Conservation (phyloP, 371 early-diverging fungal species). For the Saksenaea oblongispora region DNA sequence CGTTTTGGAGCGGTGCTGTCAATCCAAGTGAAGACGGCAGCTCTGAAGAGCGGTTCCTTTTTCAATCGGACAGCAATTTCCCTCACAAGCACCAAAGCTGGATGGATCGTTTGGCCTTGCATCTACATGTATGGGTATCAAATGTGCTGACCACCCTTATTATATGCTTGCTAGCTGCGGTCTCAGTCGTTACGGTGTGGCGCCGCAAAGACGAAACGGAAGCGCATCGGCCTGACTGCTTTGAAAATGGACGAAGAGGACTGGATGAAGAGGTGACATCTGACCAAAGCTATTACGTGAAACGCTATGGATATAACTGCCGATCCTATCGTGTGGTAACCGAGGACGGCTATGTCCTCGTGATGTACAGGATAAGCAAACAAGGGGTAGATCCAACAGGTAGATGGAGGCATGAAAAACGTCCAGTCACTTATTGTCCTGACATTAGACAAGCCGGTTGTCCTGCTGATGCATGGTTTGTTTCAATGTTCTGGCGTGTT, state of each 20-base stretch:
- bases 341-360: conserved; percentile 48
- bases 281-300: conserved; percentile 37
- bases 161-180: not conserved
- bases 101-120: not conserved
- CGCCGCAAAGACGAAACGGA: not conserved
- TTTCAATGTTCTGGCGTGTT: conserved; percentile 64
- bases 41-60: not conserved
- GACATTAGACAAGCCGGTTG: conserved; percentile 31
- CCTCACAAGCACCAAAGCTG: too few species aligned
- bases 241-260: not conserved
- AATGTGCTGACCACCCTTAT: not conserved
- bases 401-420: not conserved
- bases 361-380: conserved; percentile 37
- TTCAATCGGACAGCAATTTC: not conserved
- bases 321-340: conserved; percentile 37
- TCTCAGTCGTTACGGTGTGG: not conserved
- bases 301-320: conserved; percentile 42
- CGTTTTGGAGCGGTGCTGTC: not conserved
- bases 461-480: conserved; percentile 62
- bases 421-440: not conserved
- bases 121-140: not conserved
- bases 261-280: conserved; percentile 28
- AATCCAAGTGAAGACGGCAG: not conserved
- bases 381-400: conserved; percentile 5
- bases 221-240: not conserved